Evolutionary conservation across 257 asterid genomes (phyloP), one percentile per base, ranked within the genome.

Genomic region (Henckelia pumila): DNA sequence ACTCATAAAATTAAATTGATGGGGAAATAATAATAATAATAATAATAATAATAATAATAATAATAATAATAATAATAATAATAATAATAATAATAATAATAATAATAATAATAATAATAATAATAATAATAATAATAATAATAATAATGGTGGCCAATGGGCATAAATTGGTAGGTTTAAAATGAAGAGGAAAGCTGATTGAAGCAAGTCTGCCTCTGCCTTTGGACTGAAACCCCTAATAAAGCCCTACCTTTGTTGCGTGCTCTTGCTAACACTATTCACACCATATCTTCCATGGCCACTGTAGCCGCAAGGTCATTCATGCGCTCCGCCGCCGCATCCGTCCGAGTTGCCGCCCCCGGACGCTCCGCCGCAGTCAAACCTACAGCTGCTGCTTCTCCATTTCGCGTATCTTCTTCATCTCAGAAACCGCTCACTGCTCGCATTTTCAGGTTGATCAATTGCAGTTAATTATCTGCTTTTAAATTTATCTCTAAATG

Each of bases 251-350:
- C 56, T 58, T 44, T 9, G 23, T 52, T 60, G 8, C 25, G 14
- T 47, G 23, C 16, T 19, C 24, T 10, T 6, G 5, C 13, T 19
- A 8, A n/a, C 52, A 32, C 47, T 28, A 28, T 28, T 28, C 30
- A 28, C 30, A 28, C 5, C 44, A 35, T 13, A 40, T 40, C 50
- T 49, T 13, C 68, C 16, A 63, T 63, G 68, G 68, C 68, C 7
- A 23, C 84, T 69, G 64, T 66, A 61, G 84, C 75, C 72, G 78
- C 84, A 67, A 64, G 81, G 61, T 79, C 84, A 22, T 37, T 72
- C 47, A 21, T 80, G 29, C 77, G 82, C 63, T 73, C 76, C 71
- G 76, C 79, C 56, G 33, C 77, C 32, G 26, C 63, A 5, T 59
- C 33, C 20, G 63, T 6, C 62, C n/a, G 20, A 26, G 14, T 7